Conservation (phyloP, 352 stramenopile genomes). For the Phytophthora sojae region DNA sequence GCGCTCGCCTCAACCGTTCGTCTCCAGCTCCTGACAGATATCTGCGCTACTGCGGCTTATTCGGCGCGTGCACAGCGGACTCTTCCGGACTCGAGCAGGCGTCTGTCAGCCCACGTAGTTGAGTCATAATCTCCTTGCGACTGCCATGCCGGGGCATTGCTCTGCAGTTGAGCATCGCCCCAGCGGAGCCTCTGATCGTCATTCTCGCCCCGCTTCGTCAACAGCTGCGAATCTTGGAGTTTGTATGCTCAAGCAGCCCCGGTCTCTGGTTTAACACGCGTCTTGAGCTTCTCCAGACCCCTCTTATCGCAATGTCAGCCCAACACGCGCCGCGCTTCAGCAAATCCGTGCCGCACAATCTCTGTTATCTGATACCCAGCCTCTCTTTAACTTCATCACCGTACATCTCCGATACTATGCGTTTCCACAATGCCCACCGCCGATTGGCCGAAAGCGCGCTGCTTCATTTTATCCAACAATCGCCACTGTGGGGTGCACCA, state of each 20-base stretch:
- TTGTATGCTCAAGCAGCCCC: slow-evolving; percentile 24
- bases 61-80: slow-evolving; percentile 8
- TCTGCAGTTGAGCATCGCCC: too few relatives aligned
- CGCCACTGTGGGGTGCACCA: slow-evolving; percentile 18
- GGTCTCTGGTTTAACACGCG: slow-evolving; percentile 25
- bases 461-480: slow-evolving; percentile 29
- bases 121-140: not conserved
- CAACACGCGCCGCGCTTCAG: not conserved
- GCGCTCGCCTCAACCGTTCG: slow-evolving; percentile 18
- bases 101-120: not conserved
- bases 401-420: not conserved
- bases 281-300: slow-evolving; percentile 13
- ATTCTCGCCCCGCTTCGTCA: slow-evolving; percentile 5
- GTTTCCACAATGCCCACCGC: not conserved
- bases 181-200: slow-evolving; percentile 13
- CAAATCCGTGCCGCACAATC: not conserved
- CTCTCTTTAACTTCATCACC: not conserved
- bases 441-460: slow-evolving; percentile 29
- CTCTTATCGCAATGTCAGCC: slow-evolving; percentile 14
- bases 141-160: not conserved
- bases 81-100: not conserved
- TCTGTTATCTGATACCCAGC: not conserved
- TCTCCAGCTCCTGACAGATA: slow-evolving; percentile 19
- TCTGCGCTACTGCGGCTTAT: slow-evolving; percentile 4
- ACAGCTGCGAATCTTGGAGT: slow-evolving; percentile 16